Conservation (phyloP, 805 yeast species). For the Clavispora fructus region DNA sequence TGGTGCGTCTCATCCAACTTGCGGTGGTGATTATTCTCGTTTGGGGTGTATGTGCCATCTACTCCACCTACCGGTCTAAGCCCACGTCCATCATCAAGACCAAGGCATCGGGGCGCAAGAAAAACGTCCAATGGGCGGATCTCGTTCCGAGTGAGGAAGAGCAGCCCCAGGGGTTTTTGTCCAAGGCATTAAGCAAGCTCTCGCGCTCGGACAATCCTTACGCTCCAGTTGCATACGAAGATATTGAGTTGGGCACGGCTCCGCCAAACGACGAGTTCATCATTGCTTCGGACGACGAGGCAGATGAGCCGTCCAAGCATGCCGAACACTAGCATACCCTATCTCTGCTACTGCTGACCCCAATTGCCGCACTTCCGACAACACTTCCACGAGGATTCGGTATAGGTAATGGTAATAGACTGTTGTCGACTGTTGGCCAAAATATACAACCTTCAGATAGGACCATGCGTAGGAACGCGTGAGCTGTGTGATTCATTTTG, state of each 20-base stretch:
- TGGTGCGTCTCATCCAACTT: conserved; percentile 37
- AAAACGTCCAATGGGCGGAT: conserved; percentile 46
- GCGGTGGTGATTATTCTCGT: conserved; percentile 31
- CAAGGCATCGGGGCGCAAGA: conserved; percentile 29
- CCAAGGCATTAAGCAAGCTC: conserved; percentile 30
- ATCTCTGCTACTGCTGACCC: neutral
- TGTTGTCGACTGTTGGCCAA: too few relatives aligned
- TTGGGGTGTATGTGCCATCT: conserved; percentile 38
- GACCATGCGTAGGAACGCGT: too few relatives aligned
- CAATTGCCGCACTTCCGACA: neutral
- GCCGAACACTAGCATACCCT: neutral
- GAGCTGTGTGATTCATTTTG: too few relatives aligned
- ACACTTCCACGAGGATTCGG: too few relatives aligned
- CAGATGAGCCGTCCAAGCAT: neutral
- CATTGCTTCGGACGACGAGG: conserved; percentile 47
- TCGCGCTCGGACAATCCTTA: conserved; percentile 27
- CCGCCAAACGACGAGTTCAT: conserved; percentile 35
- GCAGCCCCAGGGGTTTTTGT: conserved; percentile 25
- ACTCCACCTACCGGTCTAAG: conserved; percentile 30
- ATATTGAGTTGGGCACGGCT: conserved; percentile 36
- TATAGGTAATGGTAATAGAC: too few relatives aligned
- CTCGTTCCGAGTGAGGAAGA: conserved; percentile 33
- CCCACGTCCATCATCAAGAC: conserved; percentile 41
- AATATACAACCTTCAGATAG: too few relatives aligned
- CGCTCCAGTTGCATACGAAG: conserved; percentile 17